Base-by-base conservation (phyloP, 306 rosid genomes). In the Medicago lupulina region DNA sequence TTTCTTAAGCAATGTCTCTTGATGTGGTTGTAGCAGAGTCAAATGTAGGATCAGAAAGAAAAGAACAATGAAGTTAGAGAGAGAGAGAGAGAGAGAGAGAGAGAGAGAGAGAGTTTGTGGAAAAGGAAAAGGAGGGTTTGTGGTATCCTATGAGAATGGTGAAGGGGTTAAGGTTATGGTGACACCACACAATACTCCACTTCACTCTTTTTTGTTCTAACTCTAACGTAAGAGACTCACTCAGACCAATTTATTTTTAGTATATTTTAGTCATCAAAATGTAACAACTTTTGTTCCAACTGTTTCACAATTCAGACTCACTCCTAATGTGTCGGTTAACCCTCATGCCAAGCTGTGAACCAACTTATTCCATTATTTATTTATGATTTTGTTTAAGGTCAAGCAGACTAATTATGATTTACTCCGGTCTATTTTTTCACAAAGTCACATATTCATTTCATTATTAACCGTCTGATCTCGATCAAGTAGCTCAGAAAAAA, bases 321-420 rank as follows among this genome's bases (percentile, higher is more conserved):
- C 41, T 75, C 34, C 3, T 80, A 10, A 86, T 67, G 84, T 76
- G 91, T 83, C 78, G 17, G 54, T 12, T 49, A 34, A 54, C 72
- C 66, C 78, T 80, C 9, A 51, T 79, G 76, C 86, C 76, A 73
- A 84, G 82, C 87, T 57, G 82, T 64, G 54, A 23, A 68, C 40
- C 54, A 1, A 5, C 54, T 49, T 49, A 14, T 14, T 49, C 4
- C 14, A 4, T 47, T 47, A 4, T 47, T 49, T 31, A 31, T 23
- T 31, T 4, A 31, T 31, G 36, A 31, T 31, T 31, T 31, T 31
- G 5, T 31, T 31, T 31, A 31, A 31, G 28, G 28, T 23, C 28
- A 23, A 1, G 23, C 23, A 1, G 23, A 21, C 23, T n/a, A n/a
- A n/a, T n/a, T n/a, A n/a, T n/a, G n/a, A n/a, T n/a, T n/a, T n/a